Evolutionary conservation across 345 rosid species (phyloP), one percentile per base, ranked within the genome.

Genomic region (Melaleuca alternifolia): DNA sequence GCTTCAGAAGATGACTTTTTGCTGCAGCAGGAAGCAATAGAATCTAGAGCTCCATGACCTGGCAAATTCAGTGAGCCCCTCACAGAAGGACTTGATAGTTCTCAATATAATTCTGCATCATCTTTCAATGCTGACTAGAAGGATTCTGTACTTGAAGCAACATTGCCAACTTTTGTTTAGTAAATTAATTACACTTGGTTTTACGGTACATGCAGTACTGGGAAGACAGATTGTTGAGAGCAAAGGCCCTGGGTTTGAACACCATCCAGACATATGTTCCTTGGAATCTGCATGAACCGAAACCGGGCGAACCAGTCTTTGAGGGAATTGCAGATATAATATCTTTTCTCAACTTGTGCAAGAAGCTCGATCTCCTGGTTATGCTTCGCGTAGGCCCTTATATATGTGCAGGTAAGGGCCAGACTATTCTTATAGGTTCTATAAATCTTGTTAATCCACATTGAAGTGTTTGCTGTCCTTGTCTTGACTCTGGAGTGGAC

Each of bases 261-360:
- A 90, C 97, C 51, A 94, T 97, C 85, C 99, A 97, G 93, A 89
- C 92, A 51, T 97, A 97, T 89, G 96, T 95, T 88, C 98, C 98
- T 75, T 97, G 99, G 98, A 97, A 97, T 92, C 90, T 97, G 59
- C 99, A 97, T 89, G 97, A 97, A 88, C 98, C 99, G n/a, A 91
- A 90, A 91, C 96, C 94, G 7, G 97, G 94, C 57, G 86, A 94
- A 83, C 76, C 94, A 41, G 93, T 92, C 87, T 96, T 96, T 89
- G 94, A 94, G 81, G 97, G 98, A 85, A 94, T 95, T 91, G 94
- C 95, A 30, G 94, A 97, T 90, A 86, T 97, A 37, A 89, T 93
- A 18, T 93, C 94, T 28, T 97, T 94, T 89, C 89, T 97, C 85
- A 93, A 92, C 89, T 93, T 97, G 48, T 96, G 98, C 91, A 93